Conservation (phyloP, 169 alveolate genomes). For the Sarcocystis neurona region DNA sequence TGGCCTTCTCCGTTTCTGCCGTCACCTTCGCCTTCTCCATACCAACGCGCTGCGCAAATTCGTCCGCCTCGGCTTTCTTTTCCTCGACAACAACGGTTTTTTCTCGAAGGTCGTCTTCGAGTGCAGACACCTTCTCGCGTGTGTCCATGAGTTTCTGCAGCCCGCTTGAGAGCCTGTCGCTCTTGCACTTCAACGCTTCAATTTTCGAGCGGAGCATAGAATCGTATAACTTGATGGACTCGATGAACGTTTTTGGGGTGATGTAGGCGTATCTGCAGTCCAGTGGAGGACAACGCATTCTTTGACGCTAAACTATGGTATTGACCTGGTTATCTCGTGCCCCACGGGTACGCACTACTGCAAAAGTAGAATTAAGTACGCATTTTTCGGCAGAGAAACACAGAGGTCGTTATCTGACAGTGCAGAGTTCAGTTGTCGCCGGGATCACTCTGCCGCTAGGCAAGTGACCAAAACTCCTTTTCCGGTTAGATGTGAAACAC, state of each 20-base stretch:
- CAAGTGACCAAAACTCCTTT: too few relatives aligned
- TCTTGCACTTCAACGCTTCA: slow-evolving; percentile 70
- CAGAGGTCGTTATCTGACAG: too few relatives aligned
- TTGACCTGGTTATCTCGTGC: too few relatives aligned
- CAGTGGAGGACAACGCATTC: neutral
- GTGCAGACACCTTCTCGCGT: slow-evolving; percentile 85
- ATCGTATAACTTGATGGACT: slow-evolving; percentile 89
- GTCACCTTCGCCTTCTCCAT: slow-evolving; percentile 90
- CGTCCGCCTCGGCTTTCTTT: slow-evolving; percentile 92
- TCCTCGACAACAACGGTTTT: slow-evolving; percentile 88
- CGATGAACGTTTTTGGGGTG: slow-evolving; percentile 95
- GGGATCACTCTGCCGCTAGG: too few relatives aligned
- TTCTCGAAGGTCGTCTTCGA: slow-evolving; percentile 86
- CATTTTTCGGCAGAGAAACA: too few relatives aligned
- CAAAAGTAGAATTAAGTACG: too few relatives aligned
- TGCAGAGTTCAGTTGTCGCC: too few relatives aligned
- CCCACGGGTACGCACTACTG: too few relatives aligned
- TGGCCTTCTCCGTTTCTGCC: slow-evolving; percentile 89
- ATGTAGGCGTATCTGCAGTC: slow-evolving; percentile 86
- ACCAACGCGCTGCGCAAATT: slow-evolving; percentile 90
- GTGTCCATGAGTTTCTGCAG: slow-evolving; percentile 87
- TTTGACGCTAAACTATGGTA: too few relatives aligned
- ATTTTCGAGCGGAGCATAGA: slow-evolving; percentile 87
- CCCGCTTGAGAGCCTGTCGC: slow-evolving; percentile 88
- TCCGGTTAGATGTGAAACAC: too few relatives aligned